phyloP scores from a whole-genome alignment of 2,329 filamentous ascomycete genomes.

The Rasamsonia emersonii region DNA sequence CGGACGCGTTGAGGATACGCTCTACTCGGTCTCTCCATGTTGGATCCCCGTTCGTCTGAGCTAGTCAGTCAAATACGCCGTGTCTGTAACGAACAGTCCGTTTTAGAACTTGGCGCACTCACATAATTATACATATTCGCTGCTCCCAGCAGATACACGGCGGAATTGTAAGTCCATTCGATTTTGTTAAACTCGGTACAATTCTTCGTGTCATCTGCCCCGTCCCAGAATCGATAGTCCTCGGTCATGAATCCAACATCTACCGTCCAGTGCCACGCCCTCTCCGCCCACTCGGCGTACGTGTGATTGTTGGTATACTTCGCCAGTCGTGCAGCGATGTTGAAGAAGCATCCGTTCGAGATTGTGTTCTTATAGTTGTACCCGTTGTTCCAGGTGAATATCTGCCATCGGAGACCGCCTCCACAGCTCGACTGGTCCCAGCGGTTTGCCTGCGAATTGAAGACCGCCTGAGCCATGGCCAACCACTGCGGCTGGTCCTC shows the following conservation, averaged over 20 bases:
- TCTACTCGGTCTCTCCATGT: constrained; percentile 9
- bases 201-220: constrained; percentile 44
- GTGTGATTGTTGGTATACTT: constrained; percentile 55
- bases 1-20: constrained; percentile 8
- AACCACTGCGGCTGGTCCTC: constrained; percentile 23
- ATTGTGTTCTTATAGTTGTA: constrained; percentile 78
- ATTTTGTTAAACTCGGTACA: constrained; percentile 54
- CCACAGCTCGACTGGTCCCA: constrained; percentile 62
- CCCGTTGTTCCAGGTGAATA: constrained; percentile 67
- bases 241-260: constrained; percentile 13
- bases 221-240: constrained; percentile 9
- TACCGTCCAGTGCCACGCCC: constrained; percentile 55
- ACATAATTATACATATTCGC: constrained; percentile 62
- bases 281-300: constrained; percentile 55
- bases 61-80: constrained; percentile 2
- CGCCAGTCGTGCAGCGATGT: constrained; percentile 66
- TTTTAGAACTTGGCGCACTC: no score
- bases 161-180: constrained; percentile 60
- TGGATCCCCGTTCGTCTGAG: constrained; percentile 19
- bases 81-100: no score
- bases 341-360: constrained; percentile 75
- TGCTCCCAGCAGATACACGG: constrained; percentile 49
- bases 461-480: constrained; percentile 61
- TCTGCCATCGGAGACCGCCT: constrained; percentile 75
- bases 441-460: constrained; percentile 59